These are phyloP conservation scores for Verticillium albo-atrum DNA, from an alignment of 2,329 filamentous ascomycete species.

Conservation along the genomic window DNA sequence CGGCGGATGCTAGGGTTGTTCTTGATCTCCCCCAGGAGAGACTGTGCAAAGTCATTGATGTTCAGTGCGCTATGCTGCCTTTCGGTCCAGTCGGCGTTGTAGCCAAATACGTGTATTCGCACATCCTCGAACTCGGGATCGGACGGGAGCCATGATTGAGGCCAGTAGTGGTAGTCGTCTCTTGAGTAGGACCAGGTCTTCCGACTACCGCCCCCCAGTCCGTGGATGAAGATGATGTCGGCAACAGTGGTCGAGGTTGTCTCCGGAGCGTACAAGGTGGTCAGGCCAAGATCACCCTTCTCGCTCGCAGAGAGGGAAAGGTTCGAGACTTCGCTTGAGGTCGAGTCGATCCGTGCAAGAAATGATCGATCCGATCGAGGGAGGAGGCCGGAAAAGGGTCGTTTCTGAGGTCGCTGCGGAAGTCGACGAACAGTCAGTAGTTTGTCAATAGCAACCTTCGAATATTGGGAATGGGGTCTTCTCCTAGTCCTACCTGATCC, in stretches of 20 bases:
- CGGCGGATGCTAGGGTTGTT: constrained; percentile 19
- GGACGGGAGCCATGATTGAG: constrained; percentile 24
- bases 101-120: constrained; percentile 30
- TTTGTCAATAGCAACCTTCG: neutral
- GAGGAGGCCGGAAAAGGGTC: neutral
- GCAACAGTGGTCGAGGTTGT: constrained; percentile 29
- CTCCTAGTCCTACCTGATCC: neutral
- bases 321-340: neutral
- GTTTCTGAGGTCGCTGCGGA: neutral
- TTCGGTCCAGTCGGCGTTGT: constrained; percentile 23
- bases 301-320: neutral
- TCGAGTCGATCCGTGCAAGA: neutral
- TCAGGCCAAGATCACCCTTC: neutral
- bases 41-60: constrained; percentile 27
- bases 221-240: constrained; percentile 34
- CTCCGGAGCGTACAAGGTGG: neutral
- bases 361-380: neutral
- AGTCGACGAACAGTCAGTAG: neutral
- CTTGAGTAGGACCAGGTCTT: constrained; percentile 27
- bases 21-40: constrained; percentile 20
- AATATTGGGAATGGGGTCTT: neutral
- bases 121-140: constrained; percentile 25
- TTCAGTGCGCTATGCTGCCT: constrained; percentile 16
- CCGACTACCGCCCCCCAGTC: constrained; percentile 29
- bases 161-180: constrained; percentile 27